A percentile compares a stretch with the other conserved stretches of the same genome.
phyloP scores from a whole-genome alignment of 2,329 filamentous ascomycete species.

The Fusarium sp. region DNA sequence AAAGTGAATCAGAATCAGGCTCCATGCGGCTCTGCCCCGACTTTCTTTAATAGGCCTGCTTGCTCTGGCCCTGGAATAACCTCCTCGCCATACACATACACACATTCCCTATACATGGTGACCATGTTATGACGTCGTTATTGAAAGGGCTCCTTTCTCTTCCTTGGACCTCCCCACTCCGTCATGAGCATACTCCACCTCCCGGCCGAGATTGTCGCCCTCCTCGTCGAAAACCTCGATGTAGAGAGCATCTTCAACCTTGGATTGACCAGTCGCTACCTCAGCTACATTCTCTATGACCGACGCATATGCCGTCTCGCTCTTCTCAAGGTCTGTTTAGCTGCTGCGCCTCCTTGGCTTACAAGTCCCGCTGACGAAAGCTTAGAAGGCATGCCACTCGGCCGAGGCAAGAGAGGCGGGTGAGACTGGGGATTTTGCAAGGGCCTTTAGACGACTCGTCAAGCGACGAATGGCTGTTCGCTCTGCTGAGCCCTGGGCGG shows the following conservation, averaged over 20 bases:
- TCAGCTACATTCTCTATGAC: constrained; percentile 63
- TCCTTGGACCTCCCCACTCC: constrained; percentile 4
- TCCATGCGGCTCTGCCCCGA: constrained; percentile 22
- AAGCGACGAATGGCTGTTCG: constrained; percentile 71
- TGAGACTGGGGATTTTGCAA: constrained; percentile 31
- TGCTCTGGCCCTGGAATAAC: constrained; percentile 12
- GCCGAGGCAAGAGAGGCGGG: constrained; percentile 36
- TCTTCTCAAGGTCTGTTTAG: constrained; percentile 64
- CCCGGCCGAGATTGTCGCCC: constrained; percentile 73
- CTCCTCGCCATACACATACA: not conserved
- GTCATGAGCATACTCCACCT: constrained; percentile 57
- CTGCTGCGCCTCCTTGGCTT: not conserved
- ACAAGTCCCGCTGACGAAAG: constrained; percentile 27
- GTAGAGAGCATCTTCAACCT: constrained; percentile 69
- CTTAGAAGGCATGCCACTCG: constrained; percentile 35
- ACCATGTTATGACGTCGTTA: constrained; percentile 12
- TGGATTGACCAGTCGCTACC: constrained; percentile 60
- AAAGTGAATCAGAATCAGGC: not conserved
- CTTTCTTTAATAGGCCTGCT: not conserved
- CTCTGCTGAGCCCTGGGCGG: constrained; percentile 70
- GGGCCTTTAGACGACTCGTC: constrained; percentile 64
- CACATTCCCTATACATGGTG: constrained; percentile 6
- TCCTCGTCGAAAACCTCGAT: constrained; percentile 64
- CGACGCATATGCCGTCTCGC: constrained; percentile 67
- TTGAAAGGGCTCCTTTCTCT: not conserved